These are phyloP conservation scores for Rhodotorula graminis DNA, from an alignment of 768 basidiomycete genomes.

Conservation along the genomic window DNA sequence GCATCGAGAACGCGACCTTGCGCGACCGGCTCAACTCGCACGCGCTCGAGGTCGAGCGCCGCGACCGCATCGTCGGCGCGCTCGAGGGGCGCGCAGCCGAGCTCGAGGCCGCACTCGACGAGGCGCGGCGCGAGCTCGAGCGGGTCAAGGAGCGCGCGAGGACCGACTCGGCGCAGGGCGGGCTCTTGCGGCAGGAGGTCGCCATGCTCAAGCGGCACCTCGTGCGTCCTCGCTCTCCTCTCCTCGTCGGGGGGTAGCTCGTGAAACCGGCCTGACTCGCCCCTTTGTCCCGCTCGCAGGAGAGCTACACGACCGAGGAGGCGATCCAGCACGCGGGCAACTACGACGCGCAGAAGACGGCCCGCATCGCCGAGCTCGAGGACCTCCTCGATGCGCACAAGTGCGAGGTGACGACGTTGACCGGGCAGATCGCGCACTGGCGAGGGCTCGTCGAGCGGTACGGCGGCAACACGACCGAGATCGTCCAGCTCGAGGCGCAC, in stretches of 20 bases:
- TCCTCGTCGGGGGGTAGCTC: not conserved
- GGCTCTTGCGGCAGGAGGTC: constrained; percentile 32
- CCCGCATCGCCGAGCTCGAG: constrained; percentile 36
- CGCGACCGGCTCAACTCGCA: constrained; percentile 36
- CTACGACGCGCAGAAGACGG: constrained; percentile 31
- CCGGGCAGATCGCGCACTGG: constrained; percentile 27
- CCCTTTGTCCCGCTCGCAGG: too few relatives aligned
- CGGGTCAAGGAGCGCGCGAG: constrained; percentile 28
- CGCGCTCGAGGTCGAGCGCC: constrained; percentile 30
- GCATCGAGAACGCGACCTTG: constrained; percentile 39
- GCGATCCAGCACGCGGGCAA: constrained; percentile 26
- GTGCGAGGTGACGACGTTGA: constrained; percentile 14
- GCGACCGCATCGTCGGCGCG: constrained; percentile 38
- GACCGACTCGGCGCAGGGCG: constrained; percentile 13
- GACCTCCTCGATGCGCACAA: constrained; percentile 34
- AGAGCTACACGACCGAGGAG: constrained; percentile 38
- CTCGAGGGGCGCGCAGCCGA: constrained; percentile 28
- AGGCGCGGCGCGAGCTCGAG: constrained; percentile 14
- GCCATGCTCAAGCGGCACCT: constrained; percentile 37
- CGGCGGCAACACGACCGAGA: constrained; percentile 38
- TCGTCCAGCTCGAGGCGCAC: constrained; percentile 22
- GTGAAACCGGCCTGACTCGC: too few relatives aligned
- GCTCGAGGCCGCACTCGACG: constrained; percentile 1
- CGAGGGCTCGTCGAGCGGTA: constrained; percentile 36
- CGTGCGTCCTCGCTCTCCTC: constrained; percentile 8